Evolutionary conservation across 2,329 filamentous ascomycete species (phyloP), one percentile per base, ranked within the genome.

Genomic region (Aspergillus transmontanensis): DNA sequence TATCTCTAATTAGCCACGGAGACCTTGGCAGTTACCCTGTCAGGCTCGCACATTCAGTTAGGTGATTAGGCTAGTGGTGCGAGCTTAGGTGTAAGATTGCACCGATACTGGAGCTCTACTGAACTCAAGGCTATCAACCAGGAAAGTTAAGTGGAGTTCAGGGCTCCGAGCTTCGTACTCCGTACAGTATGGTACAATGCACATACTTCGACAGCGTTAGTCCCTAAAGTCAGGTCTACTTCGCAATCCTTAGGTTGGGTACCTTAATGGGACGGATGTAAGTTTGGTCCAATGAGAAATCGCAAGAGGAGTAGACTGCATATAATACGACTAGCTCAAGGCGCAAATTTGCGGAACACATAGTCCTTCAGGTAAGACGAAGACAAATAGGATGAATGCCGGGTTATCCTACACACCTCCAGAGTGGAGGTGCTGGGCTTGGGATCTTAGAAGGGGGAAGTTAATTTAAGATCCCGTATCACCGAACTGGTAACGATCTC

Each of bases 401-500:
- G 16, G 23, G 11, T 34, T 34, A 32, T 32, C 30, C 28, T 32
- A n/a, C 28, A 36, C 51, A 30, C 7, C 51, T 19, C 36, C 2
- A 51, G 26, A 23, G 60, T 65, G 64, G 64, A 46, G 34, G 58
- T 51, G 54, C 54, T 56, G 54, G 57, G 26, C 57, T 41, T 45
- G 34, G 64, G 57, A 65, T 64, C 63, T 66, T 21, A 58, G 58
- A 36, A 55, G 30, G 50, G 43, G 41, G 41, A 21, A 55, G 60
- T 54, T 23, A 53, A 64, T 61, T 63, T 39, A 51, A 64, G 54
- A 64, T 61, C 58, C 57, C 36, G 45, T 55, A 57, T 41, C 30
- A 57, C 55, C 4, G 23, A 57, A 56, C 30, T 23, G 53, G 61
- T 57, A 63, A 57, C 57, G 64, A 58, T 65, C 61, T 55, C 58